Evolutionary conservation across 805 yeast genomes (phyloP), one percentile per base, ranked within the genome.

Genomic region (Ogataea angusta): DNA sequence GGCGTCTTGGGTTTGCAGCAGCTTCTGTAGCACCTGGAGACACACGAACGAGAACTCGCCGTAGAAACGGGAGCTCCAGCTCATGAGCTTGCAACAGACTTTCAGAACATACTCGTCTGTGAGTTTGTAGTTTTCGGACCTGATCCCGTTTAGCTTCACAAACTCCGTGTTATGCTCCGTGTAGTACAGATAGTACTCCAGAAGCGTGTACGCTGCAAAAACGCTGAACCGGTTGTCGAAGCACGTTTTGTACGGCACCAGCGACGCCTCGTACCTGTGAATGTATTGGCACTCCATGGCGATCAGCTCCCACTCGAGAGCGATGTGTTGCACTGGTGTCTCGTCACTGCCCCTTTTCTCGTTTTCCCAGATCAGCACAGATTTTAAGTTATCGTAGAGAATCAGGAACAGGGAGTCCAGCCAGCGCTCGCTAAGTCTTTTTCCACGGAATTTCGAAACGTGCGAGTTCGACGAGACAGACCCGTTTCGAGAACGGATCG

Each of bases 401-500:
- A 80, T 62, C 74, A 81, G 71, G 57, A 81, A 81, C 42, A 81
- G 62, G 47, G 80, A 79, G 59, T 81, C 88, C 47, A 81, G 66
- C 88, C 88, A 81, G 51, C 86, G 70, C 57, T 81, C 88, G 64
- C 86, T 80, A 38, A 81, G 66, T 53, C 88, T 63, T 52, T 81
- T 81, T 5, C 52, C 36, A 25, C 54, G 59, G 40, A 63, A 62
- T 34, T 49, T 59, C 10, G 60, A 44, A 5, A 54, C 48, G n/a
- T 46, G 43, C 16, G 61, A 51, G 9, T 53, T 43, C 3, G 57
- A 51, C 5, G 53, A 42, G 7, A 49, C 39, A 7, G 57, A 48
- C 8, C 55, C 56, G 36, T 43, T 44, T 12, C 46, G 31, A 5
- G 57, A 53, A 12, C 42, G 38, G 10, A 51, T 34, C 5, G 54